Conservation (phyloP, 2,329 filamentous ascomycete species). For the Didymella lethalis region DNA sequence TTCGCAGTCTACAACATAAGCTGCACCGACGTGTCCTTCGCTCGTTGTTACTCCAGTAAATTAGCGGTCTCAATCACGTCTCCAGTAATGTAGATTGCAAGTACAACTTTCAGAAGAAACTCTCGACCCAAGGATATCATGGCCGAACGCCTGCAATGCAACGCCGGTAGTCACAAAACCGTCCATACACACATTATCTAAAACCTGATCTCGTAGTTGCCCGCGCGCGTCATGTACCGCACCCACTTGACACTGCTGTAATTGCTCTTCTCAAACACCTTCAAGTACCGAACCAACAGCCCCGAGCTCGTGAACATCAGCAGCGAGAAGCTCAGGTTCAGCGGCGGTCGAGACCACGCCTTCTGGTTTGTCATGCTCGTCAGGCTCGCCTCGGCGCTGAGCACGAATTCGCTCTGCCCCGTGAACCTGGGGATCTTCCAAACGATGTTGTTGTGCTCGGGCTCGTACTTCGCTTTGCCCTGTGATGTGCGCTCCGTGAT, state of each 20-base stretch:
- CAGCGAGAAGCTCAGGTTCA: constrained; percentile 90
- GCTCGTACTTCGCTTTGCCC: constrained; percentile 98
- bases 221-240: constrained; percentile 96
- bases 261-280: constrained; percentile 99
- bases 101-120: background rate
- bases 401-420: constrained; percentile 94
- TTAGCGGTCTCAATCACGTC: background rate
- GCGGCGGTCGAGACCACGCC: constrained; percentile 90
- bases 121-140: constrained; percentile 15
- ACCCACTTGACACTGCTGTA: constrained; percentile 99
- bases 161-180: constrained; percentile 7
- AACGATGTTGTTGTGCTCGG: constrained; percentile 95
- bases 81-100: background rate
- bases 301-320: constrained; percentile 99
- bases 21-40: background rate
- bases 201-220: constrained; percentile 85
- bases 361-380: constrained; percentile 99
- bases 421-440: constrained; percentile 99
- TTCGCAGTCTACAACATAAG: background rate
- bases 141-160: constrained; percentile 23
- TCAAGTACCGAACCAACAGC: constrained; percentile 89
- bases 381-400: constrained; percentile 90
- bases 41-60: background rate
- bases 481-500: constrained; percentile 93
- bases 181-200: constrained; percentile 8